A percentile compares a stretch with the other conserved stretches of the same genome.
These are phyloP conservation scores for Pterocarpus macrocarpus DNA, from an alignment of 306 rosid species.

Conservation along the genomic window DNA sequence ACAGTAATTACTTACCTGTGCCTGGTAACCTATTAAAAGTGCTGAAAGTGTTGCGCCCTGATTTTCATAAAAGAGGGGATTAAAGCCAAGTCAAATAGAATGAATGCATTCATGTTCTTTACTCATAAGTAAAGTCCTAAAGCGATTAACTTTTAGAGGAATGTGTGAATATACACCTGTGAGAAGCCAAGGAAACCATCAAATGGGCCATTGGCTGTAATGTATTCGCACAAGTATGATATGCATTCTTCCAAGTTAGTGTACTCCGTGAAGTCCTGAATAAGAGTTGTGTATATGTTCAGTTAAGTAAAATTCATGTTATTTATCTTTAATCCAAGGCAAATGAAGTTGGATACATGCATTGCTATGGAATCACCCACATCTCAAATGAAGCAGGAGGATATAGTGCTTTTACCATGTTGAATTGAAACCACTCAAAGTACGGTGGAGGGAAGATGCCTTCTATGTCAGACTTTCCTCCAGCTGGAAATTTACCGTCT, in stretches of 20 bases:
- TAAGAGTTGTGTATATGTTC: slow-evolving; percentile 17
- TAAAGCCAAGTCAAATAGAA: slow-evolving; percentile 11
- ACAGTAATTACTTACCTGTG: slow-evolving; percentile 59
- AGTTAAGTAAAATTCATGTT: slow-evolving; percentile 12
- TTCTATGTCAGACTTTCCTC: slow-evolving; percentile 92
- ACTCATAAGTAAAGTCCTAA: neutral
- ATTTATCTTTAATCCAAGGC: slow-evolving; percentile 11
- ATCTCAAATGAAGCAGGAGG: slow-evolving; percentile 3
- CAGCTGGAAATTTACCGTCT: slow-evolving; percentile 77
- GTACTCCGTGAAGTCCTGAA: slow-evolving; percentile 82
- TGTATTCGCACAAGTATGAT: slow-evolving; percentile 73
- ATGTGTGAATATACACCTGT: slow-evolving; percentile 58
- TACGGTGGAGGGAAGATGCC: slow-evolving; percentile 87
- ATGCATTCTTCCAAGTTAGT: slow-evolving; percentile 83
- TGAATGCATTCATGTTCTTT: neutral
- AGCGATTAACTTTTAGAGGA: neutral
- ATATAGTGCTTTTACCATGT: slow-evolving; percentile 58
- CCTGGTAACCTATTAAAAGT: slow-evolving; percentile 77
- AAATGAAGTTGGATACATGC: slow-evolving; percentile 23
- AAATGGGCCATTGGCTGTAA: slow-evolving; percentile 82
- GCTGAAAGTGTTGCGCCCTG: slow-evolving; percentile 84
- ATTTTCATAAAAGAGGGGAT: slow-evolving; percentile 14
- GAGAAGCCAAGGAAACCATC: slow-evolving; percentile 87
- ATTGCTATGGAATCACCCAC: neutral
- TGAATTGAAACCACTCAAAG: slow-evolving; percentile 90